Conservation (phyloP, 1,284 basidiomycete species). For the Trametes sp. region DNA sequence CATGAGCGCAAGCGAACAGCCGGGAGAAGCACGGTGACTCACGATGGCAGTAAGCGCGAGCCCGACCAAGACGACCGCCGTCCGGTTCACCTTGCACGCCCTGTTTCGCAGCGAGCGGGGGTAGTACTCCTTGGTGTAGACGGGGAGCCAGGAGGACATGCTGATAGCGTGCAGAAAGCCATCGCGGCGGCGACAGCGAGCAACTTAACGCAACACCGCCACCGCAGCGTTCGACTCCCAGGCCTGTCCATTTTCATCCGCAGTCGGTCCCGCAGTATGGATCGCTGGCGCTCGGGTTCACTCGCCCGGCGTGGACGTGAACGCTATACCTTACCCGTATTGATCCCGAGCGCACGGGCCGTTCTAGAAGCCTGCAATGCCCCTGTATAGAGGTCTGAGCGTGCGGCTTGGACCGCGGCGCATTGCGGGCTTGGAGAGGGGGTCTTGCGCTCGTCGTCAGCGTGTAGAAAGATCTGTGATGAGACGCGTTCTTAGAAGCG, state of each 20-base stretch:
- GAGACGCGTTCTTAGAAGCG: too few relatives aligned
- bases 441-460: too few relatives aligned
- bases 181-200: background rate
- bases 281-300: background rate
- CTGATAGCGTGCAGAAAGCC: conserved; percentile 4
- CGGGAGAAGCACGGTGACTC: background rate
- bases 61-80: background rate
- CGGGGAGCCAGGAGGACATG: conserved; percentile 19
- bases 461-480: too few relatives aligned
- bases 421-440: too few relatives aligned
- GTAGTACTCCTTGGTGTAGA: conserved; percentile 14
- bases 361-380: background rate
- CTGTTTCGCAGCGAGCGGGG: conserved; percentile 9
- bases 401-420: too few relatives aligned
- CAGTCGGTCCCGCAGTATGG: background rate
- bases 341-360: background rate
- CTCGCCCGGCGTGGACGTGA: background rate
- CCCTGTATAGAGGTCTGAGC: background rate
- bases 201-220: background rate
- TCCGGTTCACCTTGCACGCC: conserved; percentile 4
- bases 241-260: background rate
- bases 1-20: background rate
- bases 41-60: background rate
- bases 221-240: background rate
- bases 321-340: background rate